Conservation (phyloP, 192 early-diverging fungal species). For the Dimargaris verticillata region DNA sequence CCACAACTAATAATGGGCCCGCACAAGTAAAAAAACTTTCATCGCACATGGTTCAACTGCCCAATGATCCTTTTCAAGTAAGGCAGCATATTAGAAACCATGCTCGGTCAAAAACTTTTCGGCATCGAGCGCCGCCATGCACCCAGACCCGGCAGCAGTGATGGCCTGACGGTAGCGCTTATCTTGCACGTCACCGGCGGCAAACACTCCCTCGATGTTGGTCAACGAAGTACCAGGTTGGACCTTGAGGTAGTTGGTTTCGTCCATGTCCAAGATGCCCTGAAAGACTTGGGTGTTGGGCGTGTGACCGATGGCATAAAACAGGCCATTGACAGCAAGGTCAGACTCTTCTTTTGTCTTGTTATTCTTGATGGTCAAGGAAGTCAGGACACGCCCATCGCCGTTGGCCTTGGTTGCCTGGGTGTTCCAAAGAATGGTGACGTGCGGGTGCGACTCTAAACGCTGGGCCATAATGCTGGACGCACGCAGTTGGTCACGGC, state of each 20-base stretch:
- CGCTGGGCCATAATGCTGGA: slow-evolving; percentile 95
- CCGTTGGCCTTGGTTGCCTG: slow-evolving; percentile 74
- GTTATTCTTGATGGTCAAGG: slow-evolving; percentile 61
- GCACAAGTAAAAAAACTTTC: no score
- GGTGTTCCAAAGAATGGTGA: slow-evolving; percentile 84
- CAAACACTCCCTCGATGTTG: slow-evolving; percentile 85
- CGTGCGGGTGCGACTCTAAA: slow-evolving; percentile 68
- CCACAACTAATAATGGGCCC: no score
- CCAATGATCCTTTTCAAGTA: no score
- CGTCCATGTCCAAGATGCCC: slow-evolving; percentile 67
- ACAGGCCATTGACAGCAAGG: slow-evolving; percentile 74
- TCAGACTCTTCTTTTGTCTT: slow-evolving; percentile 44
- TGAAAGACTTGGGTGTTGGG: slow-evolving; percentile 67
- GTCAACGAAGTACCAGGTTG: slow-evolving; percentile 66
- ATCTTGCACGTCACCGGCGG: slow-evolving; percentile 96
- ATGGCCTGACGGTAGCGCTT: slow-evolving; percentile 92
- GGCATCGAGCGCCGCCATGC: slow-evolving; percentile 94
- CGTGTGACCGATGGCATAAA: slow-evolving; percentile 95
- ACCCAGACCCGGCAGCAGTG: slow-evolving; percentile 90
- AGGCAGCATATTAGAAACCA: no score
- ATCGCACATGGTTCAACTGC: no score
- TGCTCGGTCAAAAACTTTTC: slow-evolving; percentile 86
- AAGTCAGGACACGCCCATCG: slow-evolving; percentile 58
- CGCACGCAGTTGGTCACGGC: slow-evolving; percentile 89
- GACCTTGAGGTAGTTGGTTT: slow-evolving; percentile 76